Base-by-base conservation (phyloP, 768 basidiomycete genomes). In the Boletus rufocinnamomeus region DNA sequence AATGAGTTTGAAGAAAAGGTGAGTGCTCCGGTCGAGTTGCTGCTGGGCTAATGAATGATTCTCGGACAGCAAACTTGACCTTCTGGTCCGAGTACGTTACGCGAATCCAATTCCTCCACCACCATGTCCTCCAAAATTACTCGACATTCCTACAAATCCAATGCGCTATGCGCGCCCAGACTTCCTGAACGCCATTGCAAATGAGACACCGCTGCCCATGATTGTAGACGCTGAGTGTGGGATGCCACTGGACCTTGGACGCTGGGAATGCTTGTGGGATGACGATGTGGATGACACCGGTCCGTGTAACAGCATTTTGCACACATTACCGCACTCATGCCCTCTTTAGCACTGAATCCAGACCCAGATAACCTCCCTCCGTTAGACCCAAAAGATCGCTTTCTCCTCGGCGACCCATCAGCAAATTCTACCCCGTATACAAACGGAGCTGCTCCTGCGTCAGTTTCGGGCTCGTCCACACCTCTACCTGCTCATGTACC, bases 201-300 rank as follows among this genome's bases (percentile, higher is more conserved):
- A 86, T 53, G 91, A 93, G 49, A 84, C 86, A 13, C 89, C 91
- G 0, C 72, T 97, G 21, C 96, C 97, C 0, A 95, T 98, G 93
- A 89, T 98, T 63, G 89, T 98, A 2, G 97, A 99, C 65, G 93
- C 92, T 1, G 97, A 99, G 71, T 89, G 88, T 63, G 97, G 97
- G 0, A 95, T 99, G 95, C 95, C 95, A 0, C 75, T 99, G 27
- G 93, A 98, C 70, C 76, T 96, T 48, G 88, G 89, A 19, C 83
- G 81, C 54, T 95, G 87, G 81, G 87, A 89, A 54, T 88, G 84
- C 37, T 75, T 96, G 19, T 95, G 90, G 92, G 86, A 89, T 50
- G 90, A 93, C 59, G 84, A 84, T 44, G 89, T 80, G 3, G 82
- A 87, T 68, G 84, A 88, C 73, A 80, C 83, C 52, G 77, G 91